phyloP scores from a whole-genome alignment of 164 flowering plant genomes.

The Umbilicus rupestris region DNA sequence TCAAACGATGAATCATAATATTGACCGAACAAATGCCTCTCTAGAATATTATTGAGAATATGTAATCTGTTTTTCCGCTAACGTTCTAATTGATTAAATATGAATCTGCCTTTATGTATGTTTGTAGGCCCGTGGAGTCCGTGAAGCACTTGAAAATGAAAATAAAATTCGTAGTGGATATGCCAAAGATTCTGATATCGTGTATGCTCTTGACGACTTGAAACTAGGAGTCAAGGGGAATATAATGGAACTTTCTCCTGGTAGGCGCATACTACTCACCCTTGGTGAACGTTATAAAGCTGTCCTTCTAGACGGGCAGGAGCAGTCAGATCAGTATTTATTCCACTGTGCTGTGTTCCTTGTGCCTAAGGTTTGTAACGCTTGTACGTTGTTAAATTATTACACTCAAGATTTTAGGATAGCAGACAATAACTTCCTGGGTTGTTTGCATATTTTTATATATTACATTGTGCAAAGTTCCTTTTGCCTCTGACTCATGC shows the following conservation, averaged over 20 bases:
- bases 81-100: background rate
- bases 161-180: constrained; percentile 48
- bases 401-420: background rate
- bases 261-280: constrained; percentile 51
- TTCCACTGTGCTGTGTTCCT: constrained; percentile 77
- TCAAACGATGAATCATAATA: background rate
- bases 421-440: background rate
- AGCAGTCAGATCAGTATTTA: constrained; percentile 33
- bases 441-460: background rate
- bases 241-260: constrained; percentile 39
- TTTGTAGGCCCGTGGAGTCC: constrained; percentile 52
- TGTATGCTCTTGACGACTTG: constrained; percentile 68
- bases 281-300: constrained; percentile 70
- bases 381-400: background rate
- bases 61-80: background rate
- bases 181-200: constrained; percentile 45
- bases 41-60: background rate
- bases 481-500: background rate
- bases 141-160: constrained; percentile 66
- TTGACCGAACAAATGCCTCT: background rate
- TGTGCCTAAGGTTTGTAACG: constrained; percentile 59
- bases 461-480: background rate
- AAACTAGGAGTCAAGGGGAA: constrained; percentile 61
- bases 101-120: background rate
- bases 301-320: constrained; percentile 66